These are phyloP conservation scores for Pseudocohnilembus persalinus DNA, from an alignment of 169 alveolate species.

Conservation along the genomic window DNA sequence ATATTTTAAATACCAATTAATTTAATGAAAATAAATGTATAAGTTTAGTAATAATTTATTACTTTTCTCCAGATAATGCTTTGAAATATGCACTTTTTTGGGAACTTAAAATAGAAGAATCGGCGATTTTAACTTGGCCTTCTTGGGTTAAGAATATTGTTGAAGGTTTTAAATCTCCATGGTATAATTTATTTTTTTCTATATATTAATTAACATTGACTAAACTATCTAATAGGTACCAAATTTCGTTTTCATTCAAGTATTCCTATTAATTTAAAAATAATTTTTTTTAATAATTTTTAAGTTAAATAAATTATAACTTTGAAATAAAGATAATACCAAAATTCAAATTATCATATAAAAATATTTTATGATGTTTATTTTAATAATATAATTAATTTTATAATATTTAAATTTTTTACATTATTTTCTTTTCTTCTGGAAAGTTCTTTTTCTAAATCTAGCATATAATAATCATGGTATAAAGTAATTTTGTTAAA, in stretches of 20 bases:
- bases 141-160: constrained; percentile 3
- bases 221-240: constrained; percentile 18
- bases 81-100: neutral
- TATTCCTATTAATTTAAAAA: constrained; percentile 7
- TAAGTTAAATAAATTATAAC: constrained; percentile 7
- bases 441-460: constrained; percentile 17
- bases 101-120: neutral
- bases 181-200: constrained; percentile 12
- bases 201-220: neutral
- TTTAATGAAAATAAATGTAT: too few species aligned
- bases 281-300: neutral
- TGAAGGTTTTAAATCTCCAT: constrained; percentile 10
- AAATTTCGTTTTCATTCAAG: constrained; percentile 8
- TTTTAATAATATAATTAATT: too few species aligned
- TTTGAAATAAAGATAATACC: neutral
- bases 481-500: constrained; percentile 9
- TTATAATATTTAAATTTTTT: neutral
- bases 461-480: constrained; percentile 8
- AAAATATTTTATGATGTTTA: too few species aligned
- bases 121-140: constrained; percentile 18
- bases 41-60: neutral
- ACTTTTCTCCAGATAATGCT: neutral
- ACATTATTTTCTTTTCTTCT: constrained; percentile 18
- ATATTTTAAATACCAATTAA: too few species aligned
- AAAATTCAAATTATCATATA: too few species aligned